Conservation (phyloP, 768 basidiomycete genomes). For the Amanita brunnescens region DNA sequence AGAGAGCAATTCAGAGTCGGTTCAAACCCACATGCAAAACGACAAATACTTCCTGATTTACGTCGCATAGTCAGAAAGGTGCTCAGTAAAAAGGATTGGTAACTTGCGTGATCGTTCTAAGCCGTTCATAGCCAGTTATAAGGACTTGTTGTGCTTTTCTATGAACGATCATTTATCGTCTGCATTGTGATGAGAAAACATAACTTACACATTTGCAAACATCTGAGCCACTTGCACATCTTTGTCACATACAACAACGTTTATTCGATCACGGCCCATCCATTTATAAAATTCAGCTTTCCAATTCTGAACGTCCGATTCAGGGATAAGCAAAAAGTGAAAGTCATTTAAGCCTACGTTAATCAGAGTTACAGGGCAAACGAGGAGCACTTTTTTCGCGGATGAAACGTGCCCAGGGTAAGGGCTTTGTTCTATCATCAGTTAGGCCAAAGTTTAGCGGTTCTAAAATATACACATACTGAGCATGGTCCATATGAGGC, state of each 20-base stretch:
- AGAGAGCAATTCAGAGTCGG: neutral
- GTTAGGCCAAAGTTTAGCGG: neutral
- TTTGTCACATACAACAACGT: constrained; percentile 38
- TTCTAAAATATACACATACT: constrained; percentile 35
- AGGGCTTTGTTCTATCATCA: constrained; percentile 67
- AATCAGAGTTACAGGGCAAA: constrained; percentile 87
- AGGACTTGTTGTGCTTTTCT: constrained; percentile 79
- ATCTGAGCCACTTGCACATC: constrained; percentile 37
- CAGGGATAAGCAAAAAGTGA: neutral
- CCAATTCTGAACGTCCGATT: constrained; percentile 64
- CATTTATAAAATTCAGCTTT: constrained; percentile 93
- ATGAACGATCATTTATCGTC: constrained; percentile 1
- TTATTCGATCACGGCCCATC: constrained; percentile 49
- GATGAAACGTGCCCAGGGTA: constrained; percentile 48
- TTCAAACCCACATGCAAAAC: constrained; percentile 49
- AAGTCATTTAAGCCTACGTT: constrained; percentile 40
- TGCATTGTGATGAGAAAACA: neutral
- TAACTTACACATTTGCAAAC: constrained; percentile 64
- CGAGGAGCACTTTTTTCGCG: constrained; percentile 81
- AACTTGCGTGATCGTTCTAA: constrained; percentile 73
- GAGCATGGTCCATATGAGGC: constrained; percentile 87
- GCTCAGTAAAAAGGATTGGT: neutral
- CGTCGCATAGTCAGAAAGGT: neutral
- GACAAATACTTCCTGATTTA: constrained; percentile 33
- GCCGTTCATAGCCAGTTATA: constrained; percentile 90